Evolutionary conservation across 805 yeast species (phyloP).

Genomic region (Wickerhamiella musiphila): DNA sequence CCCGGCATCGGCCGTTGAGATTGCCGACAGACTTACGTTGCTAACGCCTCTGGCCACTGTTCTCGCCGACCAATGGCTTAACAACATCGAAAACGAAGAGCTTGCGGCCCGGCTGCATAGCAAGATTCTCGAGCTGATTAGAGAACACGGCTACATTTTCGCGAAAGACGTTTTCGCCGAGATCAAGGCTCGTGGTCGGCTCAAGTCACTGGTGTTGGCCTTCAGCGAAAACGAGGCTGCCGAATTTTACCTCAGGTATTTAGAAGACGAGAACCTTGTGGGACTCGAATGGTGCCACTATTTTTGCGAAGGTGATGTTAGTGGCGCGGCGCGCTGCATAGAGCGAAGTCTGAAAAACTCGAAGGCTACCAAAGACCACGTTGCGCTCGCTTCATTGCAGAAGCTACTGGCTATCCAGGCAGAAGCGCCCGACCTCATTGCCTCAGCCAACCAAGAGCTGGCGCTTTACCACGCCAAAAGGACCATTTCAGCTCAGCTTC

Average conservation of each 20-base stretch:
- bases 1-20: neutral
- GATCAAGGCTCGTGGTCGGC: neutral
- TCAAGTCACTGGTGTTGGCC: neutral
- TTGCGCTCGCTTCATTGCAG: constrained; percentile 1
- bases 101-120: neutral
- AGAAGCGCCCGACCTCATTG: neutral
- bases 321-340: neutral
- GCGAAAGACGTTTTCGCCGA: neutral
- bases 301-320: neutral
- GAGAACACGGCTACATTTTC: neutral
- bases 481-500: neutral
- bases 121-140: neutral
- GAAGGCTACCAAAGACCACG: neutral
- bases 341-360: too few species aligned
- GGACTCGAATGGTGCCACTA: neutral
- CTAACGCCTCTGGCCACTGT: neutral
- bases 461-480: neutral
- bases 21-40: constrained; percentile 1
- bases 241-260: neutral
- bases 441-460: neutral
- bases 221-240: neutral
- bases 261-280: neutral
- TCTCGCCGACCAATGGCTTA: neutral
- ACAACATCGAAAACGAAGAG: neutral
- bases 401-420: constrained; percentile 1